A percentile compares a stretch with the other conserved stretches of the same genome.
Evolutionary conservation across 2,329 filamentous ascomycete species (phyloP).

Genomic region (Hypoxylon sp.): DNA sequence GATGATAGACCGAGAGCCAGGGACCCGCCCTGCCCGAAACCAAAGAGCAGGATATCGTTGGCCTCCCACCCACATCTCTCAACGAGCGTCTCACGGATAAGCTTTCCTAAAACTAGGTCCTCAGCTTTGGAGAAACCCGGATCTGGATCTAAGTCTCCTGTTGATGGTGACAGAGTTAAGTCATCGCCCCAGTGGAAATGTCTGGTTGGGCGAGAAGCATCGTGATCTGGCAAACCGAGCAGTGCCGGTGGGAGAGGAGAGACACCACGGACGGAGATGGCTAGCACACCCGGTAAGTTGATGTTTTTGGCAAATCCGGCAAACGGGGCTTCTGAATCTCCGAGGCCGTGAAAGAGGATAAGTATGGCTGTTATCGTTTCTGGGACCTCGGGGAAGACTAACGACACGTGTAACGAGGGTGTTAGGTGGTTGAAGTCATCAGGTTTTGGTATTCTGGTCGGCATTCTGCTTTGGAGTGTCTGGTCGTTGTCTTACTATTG

Average conservation of each 20-base stretch:
- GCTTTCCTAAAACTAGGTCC: constrained; percentile 62
- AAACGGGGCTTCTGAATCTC: constrained; percentile 80
- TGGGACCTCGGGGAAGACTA: constrained; percentile 66
- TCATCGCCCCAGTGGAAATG: constrained; percentile 79
- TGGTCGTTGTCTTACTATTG: background rate
- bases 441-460: constrained; percentile 64
- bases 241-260: constrained; percentile 77
- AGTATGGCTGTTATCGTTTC: constrained; percentile 81
- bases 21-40: constrained; percentile 77
- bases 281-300: constrained; percentile 81
- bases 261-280: constrained; percentile 81
- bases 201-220: constrained; percentile 43
- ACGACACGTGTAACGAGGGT: constrained; percentile 60
- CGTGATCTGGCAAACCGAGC: constrained; percentile 60
- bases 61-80: constrained; percentile 71
- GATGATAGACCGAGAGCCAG: constrained; percentile 71
- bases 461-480: constrained; percentile 55
- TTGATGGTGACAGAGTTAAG: constrained; percentile 65
- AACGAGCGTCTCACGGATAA: constrained; percentile 68
- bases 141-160: constrained; percentile 71
- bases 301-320: constrained; percentile 77
- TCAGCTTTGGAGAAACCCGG: constrained; percentile 70
- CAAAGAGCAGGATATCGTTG: constrained; percentile 74
- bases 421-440: constrained; percentile 65
- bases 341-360: constrained; percentile 86